Percentiles rank a stretch among this genome's conserved stretches.
phyloP scores from a whole-genome alignment of 192 early-diverging fungal genomes.

The Umbelopsis isabellina region DNA sequence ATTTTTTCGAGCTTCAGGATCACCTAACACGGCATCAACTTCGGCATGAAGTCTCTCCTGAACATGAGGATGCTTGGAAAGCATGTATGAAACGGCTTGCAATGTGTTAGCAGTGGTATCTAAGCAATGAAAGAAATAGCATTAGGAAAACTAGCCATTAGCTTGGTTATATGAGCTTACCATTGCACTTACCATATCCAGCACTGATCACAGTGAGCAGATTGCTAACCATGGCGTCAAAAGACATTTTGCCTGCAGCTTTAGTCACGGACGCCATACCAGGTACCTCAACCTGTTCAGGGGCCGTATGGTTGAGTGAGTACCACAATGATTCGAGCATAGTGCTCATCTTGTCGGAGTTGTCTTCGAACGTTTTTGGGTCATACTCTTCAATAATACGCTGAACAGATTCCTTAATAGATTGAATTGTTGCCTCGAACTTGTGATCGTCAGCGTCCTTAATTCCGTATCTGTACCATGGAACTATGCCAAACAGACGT shows the following conservation, averaged over 20 bases:
- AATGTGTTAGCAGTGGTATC: conserved; percentile 26
- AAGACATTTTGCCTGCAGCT: conserved; percentile 18
- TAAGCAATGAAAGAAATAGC: not conserved
- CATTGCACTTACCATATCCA: conserved; percentile 19
- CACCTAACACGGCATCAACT: conserved; percentile 13
- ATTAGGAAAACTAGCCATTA: not conserved
- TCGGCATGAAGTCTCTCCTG: conserved; percentile 13
- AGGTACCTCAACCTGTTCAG: not conserved
- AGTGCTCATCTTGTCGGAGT: conserved; percentile 18
- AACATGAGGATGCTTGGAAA: conserved; percentile 1
- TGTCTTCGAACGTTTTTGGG: not conserved
- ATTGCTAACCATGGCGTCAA: conserved; percentile 17
- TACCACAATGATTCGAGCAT: conserved; percentile 26
- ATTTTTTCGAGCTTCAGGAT: not conserved
- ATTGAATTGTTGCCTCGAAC: not conserved
- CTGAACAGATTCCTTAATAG: not conserved
- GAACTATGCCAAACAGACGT: not conserved
- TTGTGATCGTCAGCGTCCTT: conserved; percentile 17
- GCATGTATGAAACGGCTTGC: not conserved
- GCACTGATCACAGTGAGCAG: conserved; percentile 20
- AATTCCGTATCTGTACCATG: conserved; percentile 1
- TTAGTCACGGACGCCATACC: not conserved
- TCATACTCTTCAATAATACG: not conserved
- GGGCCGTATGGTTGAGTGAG: not conserved
- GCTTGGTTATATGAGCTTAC: not conserved